phyloP scores from a whole-genome alignment of 768 basidiomycete genomes.

The Naematelia aurantialba region DNA sequence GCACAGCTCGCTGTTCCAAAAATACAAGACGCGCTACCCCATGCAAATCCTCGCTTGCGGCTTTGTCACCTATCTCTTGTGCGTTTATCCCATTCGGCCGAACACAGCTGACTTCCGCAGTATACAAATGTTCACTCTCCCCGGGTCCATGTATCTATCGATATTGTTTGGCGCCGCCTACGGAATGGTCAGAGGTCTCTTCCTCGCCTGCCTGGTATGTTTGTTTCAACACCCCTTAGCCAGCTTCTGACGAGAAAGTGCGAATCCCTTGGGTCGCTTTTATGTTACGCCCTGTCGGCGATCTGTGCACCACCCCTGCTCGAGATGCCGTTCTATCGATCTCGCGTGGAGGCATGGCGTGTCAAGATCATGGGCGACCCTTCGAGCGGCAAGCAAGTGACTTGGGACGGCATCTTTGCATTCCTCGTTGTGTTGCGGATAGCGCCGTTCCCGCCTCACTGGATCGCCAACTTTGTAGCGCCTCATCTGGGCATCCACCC shows the following conservation, averaged over 20 bases:
- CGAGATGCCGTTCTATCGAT: constrained; percentile 77
- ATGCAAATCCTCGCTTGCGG: constrained; percentile 81
- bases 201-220: constrained; percentile 74
- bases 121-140: constrained; percentile 91
- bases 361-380: constrained; percentile 71
- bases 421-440: constrained; percentile 92
- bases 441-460: constrained; percentile 82
- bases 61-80: constrained; percentile 89
- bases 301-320: constrained; percentile 89
- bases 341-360: constrained; percentile 75
- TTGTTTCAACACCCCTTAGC: background rate
- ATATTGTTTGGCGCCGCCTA: constrained; percentile 95
- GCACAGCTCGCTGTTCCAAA: constrained; percentile 51
- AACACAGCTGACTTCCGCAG: constrained; percentile 52
- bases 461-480: constrained; percentile 89
- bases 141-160: constrained; percentile 96
- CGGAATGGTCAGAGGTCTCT: constrained; percentile 79
- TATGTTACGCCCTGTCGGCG: constrained; percentile 89
- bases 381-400: constrained; percentile 57
- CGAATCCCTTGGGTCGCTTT: constrained; percentile 81
- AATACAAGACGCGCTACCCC: constrained; percentile 85
- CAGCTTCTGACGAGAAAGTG: constrained; percentile 52
- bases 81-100: constrained; percentile 46
- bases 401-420: constrained; percentile 61
- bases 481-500: constrained; percentile 87